Conservation (phyloP, 164 flowering plant species). For the Amborella trichopoda region DNA sequence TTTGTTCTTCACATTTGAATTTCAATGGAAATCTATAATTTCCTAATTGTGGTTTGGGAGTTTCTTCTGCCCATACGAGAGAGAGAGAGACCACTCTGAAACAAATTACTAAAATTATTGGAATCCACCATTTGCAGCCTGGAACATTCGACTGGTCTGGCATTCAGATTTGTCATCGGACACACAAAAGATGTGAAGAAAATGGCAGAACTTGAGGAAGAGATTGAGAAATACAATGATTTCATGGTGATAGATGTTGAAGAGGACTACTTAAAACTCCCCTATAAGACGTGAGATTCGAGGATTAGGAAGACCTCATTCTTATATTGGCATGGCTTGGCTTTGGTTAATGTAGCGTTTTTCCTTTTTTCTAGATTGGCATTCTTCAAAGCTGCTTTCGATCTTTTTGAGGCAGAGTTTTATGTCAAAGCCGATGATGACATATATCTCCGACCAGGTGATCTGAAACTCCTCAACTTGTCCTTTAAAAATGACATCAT, state of each 20-base stretch:
- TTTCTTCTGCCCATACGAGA: no score
- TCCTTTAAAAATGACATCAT: no score
- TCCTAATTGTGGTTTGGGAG: no score
- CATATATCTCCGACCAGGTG: constrained; percentile 63
- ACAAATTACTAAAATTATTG: background rate
- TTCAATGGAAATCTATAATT: background rate
- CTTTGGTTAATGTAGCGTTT: background rate
- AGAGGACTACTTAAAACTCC: constrained; percentile 35
- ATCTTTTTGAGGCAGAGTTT: constrained; percentile 56
- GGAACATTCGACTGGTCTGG: constrained; percentile 59
- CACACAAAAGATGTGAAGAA: constrained; percentile 30
- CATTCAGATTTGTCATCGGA: constrained; percentile 60
- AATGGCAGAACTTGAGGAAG: constrained; percentile 37
- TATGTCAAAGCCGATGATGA: constrained; percentile 77
- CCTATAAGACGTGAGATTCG: constrained; percentile 47
- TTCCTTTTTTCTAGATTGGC: constrained; percentile 36
- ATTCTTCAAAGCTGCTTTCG: constrained; percentile 62
- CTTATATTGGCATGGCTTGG: background rate
- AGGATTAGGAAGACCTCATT: background rate
- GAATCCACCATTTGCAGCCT: constrained; percentile 21
- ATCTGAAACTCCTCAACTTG: background rate
- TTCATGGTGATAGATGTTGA: constrained; percentile 50
- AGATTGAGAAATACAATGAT: constrained; percentile 50
- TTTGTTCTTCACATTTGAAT: background rate
- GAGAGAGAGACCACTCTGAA: background rate